Conservation (phyloP, 2,329 filamentous ascomycete genomes). For the Remersonia thermophila region DNA sequence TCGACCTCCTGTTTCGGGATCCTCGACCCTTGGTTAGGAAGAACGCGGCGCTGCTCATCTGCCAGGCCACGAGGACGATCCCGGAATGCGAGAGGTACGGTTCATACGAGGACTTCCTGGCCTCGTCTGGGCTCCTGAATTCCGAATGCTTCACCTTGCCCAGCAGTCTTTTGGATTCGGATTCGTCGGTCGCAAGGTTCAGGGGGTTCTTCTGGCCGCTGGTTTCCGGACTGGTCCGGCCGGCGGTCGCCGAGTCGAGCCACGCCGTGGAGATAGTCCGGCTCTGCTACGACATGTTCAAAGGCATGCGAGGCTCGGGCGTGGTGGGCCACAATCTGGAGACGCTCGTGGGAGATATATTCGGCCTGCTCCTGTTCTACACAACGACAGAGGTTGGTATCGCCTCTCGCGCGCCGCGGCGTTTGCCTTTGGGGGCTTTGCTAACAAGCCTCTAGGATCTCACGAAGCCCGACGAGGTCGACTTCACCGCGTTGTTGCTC, state of each 20-base stretch:
- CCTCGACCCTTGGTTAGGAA: slow-evolving; percentile 25
- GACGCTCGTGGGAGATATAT: slow-evolving; percentile 17
- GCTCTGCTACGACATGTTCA: slow-evolving; percentile 29
- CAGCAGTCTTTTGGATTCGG: slow-evolving; percentile 4
- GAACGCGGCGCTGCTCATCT: slow-evolving; percentile 24
- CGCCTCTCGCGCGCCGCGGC: not conserved
- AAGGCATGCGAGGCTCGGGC: slow-evolving; percentile 25
- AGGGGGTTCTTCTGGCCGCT: slow-evolving; percentile 37
- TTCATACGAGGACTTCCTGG: too few relatives aligned
- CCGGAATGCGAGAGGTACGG: slow-evolving; percentile 9
- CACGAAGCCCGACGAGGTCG: slow-evolving; percentile 25
- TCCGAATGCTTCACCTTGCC: not conserved
- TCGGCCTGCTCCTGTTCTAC: slow-evolving; percentile 19
- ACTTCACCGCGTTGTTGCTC: slow-evolving; percentile 26
- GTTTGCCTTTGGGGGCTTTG: slow-evolving; percentile 16
- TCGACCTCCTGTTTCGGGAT: slow-evolving; percentile 27
- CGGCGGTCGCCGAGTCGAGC: slow-evolving; percentile 21
- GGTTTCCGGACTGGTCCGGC: slow-evolving; percentile 25
- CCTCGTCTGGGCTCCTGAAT: slow-evolving; percentile 7
- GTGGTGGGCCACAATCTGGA: slow-evolving; percentile 21
- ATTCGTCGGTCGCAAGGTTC: slow-evolving; percentile 26
- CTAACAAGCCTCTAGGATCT: slow-evolving; percentile 21
- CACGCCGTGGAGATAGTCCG: slow-evolving; percentile 35
- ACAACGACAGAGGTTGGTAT: slow-evolving; percentile 22
- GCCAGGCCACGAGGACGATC: slow-evolving; percentile 15